Conservation (phyloP, 2,329 filamentous ascomycete genomes). For the Fusarium poae region DNA sequence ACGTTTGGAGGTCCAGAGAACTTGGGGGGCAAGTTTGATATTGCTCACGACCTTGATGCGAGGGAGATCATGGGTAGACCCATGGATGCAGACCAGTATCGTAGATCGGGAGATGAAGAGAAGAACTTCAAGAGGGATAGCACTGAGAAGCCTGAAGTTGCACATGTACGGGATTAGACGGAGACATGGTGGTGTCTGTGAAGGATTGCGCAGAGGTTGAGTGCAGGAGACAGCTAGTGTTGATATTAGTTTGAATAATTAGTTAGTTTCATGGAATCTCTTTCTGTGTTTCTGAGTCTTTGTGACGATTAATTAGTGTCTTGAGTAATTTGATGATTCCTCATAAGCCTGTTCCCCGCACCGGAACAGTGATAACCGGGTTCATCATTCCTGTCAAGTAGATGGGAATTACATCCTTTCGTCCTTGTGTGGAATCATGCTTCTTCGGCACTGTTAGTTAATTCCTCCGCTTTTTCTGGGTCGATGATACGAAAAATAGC, state of each 20-base stretch:
- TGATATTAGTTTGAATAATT: background rate
- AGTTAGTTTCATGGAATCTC: no score
- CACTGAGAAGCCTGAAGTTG: constrained; percentile 29
- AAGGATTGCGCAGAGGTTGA: background rate
- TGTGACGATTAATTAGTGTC: background rate
- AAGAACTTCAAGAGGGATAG: constrained; percentile 21
- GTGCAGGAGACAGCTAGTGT: background rate
- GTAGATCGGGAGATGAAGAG: constrained; percentile 39
- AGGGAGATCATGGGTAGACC: constrained; percentile 60
- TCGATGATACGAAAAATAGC: constrained; percentile 3
- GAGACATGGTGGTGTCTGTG: background rate
- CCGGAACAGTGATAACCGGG: constrained; percentile 17
- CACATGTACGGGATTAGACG: constrained; percentile 25
- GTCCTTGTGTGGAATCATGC: background rate
- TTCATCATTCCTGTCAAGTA: background rate
- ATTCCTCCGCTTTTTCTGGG: constrained; percentile 24
- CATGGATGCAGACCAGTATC: constrained; percentile 38
- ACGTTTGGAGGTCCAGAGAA: constrained; percentile 73
- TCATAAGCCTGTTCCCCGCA: constrained; percentile 9
- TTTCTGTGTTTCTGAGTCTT: background rate
- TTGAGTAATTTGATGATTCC: background rate
- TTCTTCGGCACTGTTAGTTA: constrained; percentile 27
- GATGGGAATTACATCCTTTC: background rate
- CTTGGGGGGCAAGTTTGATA: constrained; percentile 64
- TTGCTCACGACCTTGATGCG: constrained; percentile 62